Conservation (phyloP, 148 eudicot species). For the Persicaria maculosa region DNA sequence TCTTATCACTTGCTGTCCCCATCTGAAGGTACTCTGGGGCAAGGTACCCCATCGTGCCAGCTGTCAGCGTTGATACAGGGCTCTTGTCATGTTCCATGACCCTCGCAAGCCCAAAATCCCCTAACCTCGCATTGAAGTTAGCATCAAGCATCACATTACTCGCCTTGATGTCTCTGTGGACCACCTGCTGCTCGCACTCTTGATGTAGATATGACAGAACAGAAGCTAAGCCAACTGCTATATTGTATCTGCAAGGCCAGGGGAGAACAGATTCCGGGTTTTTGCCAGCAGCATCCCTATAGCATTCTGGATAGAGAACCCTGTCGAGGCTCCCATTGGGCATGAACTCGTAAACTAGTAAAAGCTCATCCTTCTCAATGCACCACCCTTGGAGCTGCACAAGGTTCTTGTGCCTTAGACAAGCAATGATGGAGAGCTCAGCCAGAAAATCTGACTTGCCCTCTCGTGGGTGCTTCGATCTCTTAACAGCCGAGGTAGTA, state of each 20-base stretch:
- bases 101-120: constrained; percentile 42
- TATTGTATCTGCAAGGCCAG: constrained; percentile 28
- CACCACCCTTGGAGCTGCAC: constrained; percentile 43
- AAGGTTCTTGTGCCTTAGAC: constrained; percentile 40
- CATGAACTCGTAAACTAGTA: constrained; percentile 39
- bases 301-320: constrained; percentile 17
- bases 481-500: constrained; percentile 60
- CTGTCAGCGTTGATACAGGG: constrained; percentile 27
- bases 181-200: constrained; percentile 35
- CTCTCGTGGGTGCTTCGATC: constrained; percentile 67
- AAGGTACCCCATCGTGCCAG: constrained; percentile 37
- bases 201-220: constrained; percentile 35
- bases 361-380: constrained; percentile 32
- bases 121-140: constrained; percentile 30
- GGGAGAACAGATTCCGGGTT: constrained; percentile 10
- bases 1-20: constrained; percentile 28
- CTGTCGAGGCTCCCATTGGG: constrained; percentile 42
- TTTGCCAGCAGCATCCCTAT: background rate
- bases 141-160: constrained; percentile 31
- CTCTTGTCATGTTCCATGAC: constrained; percentile 28
- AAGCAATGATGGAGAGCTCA: constrained; percentile 37
- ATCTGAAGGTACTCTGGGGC: constrained; percentile 35
- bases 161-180: constrained; percentile 35
- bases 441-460: constrained; percentile 58
- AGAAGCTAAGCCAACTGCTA: constrained; percentile 35